Percentiles rank a stretch among this genome's conserved stretches.
phyloP scores from a whole-genome alignment of 2,329 filamentous ascomycete species.

The Clathrospora elynae region DNA sequence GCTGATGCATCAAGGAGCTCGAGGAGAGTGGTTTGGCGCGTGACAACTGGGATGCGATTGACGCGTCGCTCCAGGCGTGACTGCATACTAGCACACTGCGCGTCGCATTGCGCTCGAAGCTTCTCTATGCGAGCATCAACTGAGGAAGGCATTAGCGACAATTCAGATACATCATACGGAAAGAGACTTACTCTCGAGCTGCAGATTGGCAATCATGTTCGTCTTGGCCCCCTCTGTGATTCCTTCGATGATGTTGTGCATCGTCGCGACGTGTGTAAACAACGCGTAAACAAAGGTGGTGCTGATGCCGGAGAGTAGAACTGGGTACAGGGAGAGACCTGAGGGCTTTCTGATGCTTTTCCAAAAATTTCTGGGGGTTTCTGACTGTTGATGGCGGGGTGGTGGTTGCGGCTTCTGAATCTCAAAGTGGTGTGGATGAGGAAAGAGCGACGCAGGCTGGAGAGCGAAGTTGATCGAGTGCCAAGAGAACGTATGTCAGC shows the following conservation, averaged over 20 bases:
- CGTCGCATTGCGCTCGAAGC: conserved; percentile 83
- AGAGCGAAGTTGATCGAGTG: conserved; percentile 3
- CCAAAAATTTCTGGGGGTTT: conserved; percentile 5
- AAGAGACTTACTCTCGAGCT: conserved; percentile 36
- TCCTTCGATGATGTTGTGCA: conserved; percentile 23
- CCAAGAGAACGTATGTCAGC: conserved; percentile 5
- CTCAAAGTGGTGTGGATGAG: conserved; percentile 18
- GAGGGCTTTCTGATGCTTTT: conserved; percentile 2
- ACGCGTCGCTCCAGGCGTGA: conserved; percentile 90
- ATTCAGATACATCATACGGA: conserved; percentile 16
- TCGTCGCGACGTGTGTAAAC: conserved; percentile 20
- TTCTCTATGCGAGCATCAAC: conserved; percentile 87
- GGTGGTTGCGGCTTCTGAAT: conserved; percentile 23
- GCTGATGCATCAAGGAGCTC: conserved; percentile 65
- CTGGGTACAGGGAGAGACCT: not conserved
- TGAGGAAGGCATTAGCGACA: conserved; percentile 48
- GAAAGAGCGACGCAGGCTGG: conserved; percentile 20
- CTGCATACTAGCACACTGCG: conserved; percentile 83
- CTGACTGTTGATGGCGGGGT: conserved; percentile 9
- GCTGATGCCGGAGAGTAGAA: not conserved
- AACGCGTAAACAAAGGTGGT: conserved; percentile 21
- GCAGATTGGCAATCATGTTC: conserved; percentile 39
- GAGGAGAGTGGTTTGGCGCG: conserved; percentile 80
- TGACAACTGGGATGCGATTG: conserved; percentile 81
- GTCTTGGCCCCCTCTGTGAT: conserved; percentile 45